Percentiles rank a stretch among this genome's conserved stretches.
These are phyloP conservation scores for Cytospora piceae DNA, from an alignment of 2,329 filamentous ascomycete species.

Conservation along the genomic window DNA sequence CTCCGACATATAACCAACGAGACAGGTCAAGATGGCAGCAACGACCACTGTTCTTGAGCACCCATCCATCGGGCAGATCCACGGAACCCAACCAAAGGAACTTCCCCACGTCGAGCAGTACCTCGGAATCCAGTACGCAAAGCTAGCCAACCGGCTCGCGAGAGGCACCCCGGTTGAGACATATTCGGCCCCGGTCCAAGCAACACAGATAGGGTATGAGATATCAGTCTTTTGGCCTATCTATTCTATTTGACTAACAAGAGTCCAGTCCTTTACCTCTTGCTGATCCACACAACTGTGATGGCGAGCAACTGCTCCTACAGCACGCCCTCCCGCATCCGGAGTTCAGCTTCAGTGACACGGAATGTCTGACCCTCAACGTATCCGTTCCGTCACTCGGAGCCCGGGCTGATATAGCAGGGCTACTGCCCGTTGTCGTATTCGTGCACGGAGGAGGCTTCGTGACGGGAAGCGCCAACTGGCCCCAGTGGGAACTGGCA, in stretches of 20 bases:
- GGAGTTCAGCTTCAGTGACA: constrained; percentile 47
- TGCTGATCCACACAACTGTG: constrained; percentile 44
- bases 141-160: constrained; percentile 31
- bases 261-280: constrained; percentile 42
- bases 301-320: constrained; percentile 52
- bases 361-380: constrained; percentile 56
- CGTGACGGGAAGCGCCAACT: constrained; percentile 52
- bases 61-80: constrained; percentile 15
- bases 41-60: constrained; percentile 14
- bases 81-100: constrained; percentile 11
- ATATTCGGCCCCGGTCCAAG: constrained; percentile 34
- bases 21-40: constrained; percentile 9
- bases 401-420: constrained; percentile 7
- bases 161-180: constrained; percentile 26
- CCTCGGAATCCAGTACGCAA: constrained; percentile 35
- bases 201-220: constrained; percentile 42
- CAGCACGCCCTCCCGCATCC: constrained; percentile 49
- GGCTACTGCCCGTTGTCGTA: constrained; percentile 53
- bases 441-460: constrained; percentile 59
- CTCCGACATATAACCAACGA: background rate
- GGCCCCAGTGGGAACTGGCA: constrained; percentile 54
- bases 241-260: background rate
- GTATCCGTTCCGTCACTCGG: constrained; percentile 48
- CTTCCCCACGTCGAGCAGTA: constrained; percentile 32
- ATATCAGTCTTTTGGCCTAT: background rate